Base-by-base conservation (phyloP, 164 flowering plant genomes). In the Amborella trichopoda region DNA sequence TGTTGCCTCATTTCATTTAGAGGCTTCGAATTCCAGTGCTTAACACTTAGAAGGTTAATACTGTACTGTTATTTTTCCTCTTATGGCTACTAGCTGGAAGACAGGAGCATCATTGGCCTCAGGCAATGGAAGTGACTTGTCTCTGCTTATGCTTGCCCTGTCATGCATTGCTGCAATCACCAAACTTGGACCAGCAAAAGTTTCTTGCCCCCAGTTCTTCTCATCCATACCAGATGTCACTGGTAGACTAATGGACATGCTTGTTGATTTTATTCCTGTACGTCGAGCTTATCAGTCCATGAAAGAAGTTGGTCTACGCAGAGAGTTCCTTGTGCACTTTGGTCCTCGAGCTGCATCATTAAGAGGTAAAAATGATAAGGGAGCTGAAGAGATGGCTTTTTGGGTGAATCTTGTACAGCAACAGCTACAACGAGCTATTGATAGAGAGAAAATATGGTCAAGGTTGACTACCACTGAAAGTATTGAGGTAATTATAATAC, bases 401-500 rank as follows among this genome's bases (percentile, higher is more conserved):
- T 91, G 99, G 96, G 91, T 91, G 28, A 71, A 83, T 63, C 79
- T 91, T 57, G 63, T 80, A 39, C 99, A 91, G 75, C 66, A 66
- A 61, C 96, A 84, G 66, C 77, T 91, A 58, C 95, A 71, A 55
- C 77, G 53, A 53, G 94, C 94, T 53, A 80, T 91, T 28, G 82
- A 77, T 55, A 77, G 94, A 61, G 99, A 91, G 66, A 78, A 60
- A 62, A 84, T 91, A 68, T 91, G 99, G 99, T 87, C 96, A 42
- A 84, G 78, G 54, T 68, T 91, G 23, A 87, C 96, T n/a, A 87
- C 96, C 39, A 69, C 70, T 52, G 99, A 91, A 76, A 87, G 94
- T 54, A 91, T 87, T 60, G 99, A 87, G 96, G 99, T 82, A 2
- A n/a, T n/a, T n/a, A n/a, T n/a, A n/a, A n/a, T n/a, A n/a, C n/a